Evolutionary conservation across 805 yeast species (phyloP).

Genomic region (Hanseniaspora hatyaiensis): DNA sequence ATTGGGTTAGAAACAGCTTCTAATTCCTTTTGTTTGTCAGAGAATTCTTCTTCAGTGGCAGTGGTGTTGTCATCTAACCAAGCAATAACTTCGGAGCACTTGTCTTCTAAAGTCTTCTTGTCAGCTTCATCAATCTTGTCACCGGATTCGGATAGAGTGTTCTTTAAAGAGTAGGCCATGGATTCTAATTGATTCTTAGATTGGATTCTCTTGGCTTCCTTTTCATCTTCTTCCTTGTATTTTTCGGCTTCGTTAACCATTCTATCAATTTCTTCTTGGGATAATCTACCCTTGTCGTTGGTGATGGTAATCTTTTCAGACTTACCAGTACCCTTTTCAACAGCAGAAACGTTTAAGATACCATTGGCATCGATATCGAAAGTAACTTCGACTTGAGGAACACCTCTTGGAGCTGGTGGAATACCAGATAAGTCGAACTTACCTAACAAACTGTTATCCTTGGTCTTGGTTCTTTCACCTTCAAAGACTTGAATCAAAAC

Average conservation of each 20-base stretch:
- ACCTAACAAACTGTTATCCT: conserved; percentile 94
- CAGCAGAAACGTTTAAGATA: conserved; percentile 91
- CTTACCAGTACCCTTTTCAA: conserved; percentile 98
- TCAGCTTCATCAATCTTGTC: conserved; percentile 69
- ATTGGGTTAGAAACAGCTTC: conserved; percentile 95
- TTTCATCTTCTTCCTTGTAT: conserved; percentile 92
- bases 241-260: conserved; percentile 98
- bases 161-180: conserved; percentile 88
- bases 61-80: conserved; percentile 92
- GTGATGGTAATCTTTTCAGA: conserved; percentile 93
- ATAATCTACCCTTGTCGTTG: conserved; percentile 97
- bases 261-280: conserved; percentile 94
- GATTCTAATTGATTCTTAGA: conserved; percentile 96
- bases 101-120: conserved; percentile 63
- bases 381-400: conserved; percentile 95
- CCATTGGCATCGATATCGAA: conserved; percentile 96
- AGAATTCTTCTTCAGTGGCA: conserved; percentile 84
- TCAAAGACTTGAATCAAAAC: conserved; percentile 95
- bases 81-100: conserved; percentile 69
- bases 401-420: conserved; percentile 99
- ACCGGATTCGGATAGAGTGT: conserved; percentile 62
- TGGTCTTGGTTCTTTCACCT: conserved; percentile 96
- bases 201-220: conserved; percentile 83
- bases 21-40: conserved; percentile 90
- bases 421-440: conserved; percentile 93